These are phyloP conservation scores for Kwoniella dendrophila DNA, from an alignment of 768 basidiomycete genomes.

Conservation along the genomic window DNA sequence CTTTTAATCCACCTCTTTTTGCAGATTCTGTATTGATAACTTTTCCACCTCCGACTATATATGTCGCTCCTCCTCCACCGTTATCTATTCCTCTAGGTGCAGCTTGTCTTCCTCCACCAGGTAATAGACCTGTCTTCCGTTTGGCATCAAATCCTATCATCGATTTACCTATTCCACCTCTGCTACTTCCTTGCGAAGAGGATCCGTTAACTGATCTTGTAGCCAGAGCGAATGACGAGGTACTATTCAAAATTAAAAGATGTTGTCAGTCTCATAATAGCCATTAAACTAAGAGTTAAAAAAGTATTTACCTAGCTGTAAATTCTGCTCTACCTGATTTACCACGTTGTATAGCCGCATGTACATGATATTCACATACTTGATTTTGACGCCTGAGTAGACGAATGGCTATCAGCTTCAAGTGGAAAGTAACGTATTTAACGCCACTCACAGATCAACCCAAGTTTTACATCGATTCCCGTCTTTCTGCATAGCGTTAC, in stretches of 20 bases:
- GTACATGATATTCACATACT: constrained; percentile 90
- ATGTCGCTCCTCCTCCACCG: constrained; percentile 61
- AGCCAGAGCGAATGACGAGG: constrained; percentile 42
- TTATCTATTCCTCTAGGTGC: constrained; percentile 39
- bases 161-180: too few species aligned
- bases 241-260: constrained; percentile 20
- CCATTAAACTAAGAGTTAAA: not conserved
- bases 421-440: not conserved
- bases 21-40: constrained; percentile 60
- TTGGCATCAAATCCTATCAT: constrained; percentile 38
- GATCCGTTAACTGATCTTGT: constrained; percentile 3
- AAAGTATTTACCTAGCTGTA: constrained; percentile 67
- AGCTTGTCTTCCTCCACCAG: constrained; percentile 33
- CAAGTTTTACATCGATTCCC: constrained; percentile 81
- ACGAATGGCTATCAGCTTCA: too few species aligned
- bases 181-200: constrained; percentile 17
- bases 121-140: constrained; percentile 49
- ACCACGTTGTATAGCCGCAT: constrained; percentile 72
- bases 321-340: constrained; percentile 84
- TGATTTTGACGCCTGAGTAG: constrained; percentile 72
- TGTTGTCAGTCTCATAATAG: not conserved
- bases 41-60: constrained; percentile 79
- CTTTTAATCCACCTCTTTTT: constrained; percentile 26
- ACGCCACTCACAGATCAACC: constrained; percentile 66
- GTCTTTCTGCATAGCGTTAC: constrained; percentile 73